Base-by-base conservation (phyloP, 306 rosid genomes). In the Pyrus betulifolia region DNA sequence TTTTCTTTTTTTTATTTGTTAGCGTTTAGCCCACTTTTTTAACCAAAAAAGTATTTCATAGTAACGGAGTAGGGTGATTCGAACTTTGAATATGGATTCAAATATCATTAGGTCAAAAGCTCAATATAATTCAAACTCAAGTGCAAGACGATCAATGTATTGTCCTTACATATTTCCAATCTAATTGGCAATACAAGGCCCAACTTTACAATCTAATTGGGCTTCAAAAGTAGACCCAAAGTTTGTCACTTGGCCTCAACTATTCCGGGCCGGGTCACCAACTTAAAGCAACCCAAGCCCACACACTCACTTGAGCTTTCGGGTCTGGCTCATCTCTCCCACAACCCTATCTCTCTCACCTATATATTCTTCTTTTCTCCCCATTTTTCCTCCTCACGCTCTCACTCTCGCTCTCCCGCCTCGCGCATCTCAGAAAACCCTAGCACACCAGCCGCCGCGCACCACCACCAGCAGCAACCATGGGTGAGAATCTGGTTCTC, bases 401-500 rank as follows among this genome's bases (percentile, higher is more conserved):
- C 23, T 18, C 3, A n/a, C 18, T 25, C 51, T 45, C 40, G 19
- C 54, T 5, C 17, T 49, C 21, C 55, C 17, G 55, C 55, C 55
- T 51, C 21, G 21, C 17, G 55, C 55, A 21, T 51, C 61, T 10
- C 55, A 35, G 22, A 12, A 59, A 71, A 65, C 68, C 81, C 80
- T 55, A 25, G 64, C 31, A 55, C 27, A 8, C 68, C 35, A 61
- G 83, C 54, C 28, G 69, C 49, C 25, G 42, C 5, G 11, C 42
- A 13, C 11, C 21, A 2, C 65, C 22, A 3, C 5, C 11, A 22
- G 1, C 70, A 5, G 3, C 18, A 46, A 49, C 57, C 74, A 76
- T 78, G 81, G 90, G 90, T 4, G 99, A 96, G 4, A 90, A 85
- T 1, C 88, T 96, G 1, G 90, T 88, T 22, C 93, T 92, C 4